These are phyloP conservation scores for Rutstroemia sp. DNA, from an alignment of 2,329 filamentous ascomycete species.

Conservation along the genomic window DNA sequence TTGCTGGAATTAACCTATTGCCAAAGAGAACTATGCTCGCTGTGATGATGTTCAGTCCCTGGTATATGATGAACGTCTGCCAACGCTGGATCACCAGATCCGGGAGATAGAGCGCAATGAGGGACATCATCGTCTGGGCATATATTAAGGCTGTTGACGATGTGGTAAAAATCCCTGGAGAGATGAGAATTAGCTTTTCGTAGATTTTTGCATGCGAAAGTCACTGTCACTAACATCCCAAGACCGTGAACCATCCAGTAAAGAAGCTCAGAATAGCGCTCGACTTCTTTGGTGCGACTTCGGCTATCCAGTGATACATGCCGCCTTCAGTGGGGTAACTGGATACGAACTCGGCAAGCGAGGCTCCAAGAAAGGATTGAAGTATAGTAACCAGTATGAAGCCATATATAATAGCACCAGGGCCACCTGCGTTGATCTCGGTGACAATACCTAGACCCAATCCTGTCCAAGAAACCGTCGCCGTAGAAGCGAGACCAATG, in stretches of 20 bases:
- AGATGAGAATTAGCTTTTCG: too few relatives aligned
- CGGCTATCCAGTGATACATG: constrained; percentile 43
- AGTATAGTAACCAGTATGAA: constrained; percentile 12
- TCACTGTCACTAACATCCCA: constrained; percentile 31
- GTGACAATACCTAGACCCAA: too few relatives aligned
- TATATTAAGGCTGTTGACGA: constrained; percentile 35
- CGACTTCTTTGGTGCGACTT: constrained; percentile 36
- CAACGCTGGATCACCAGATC: constrained; percentile 36
- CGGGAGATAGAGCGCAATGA: constrained; percentile 40
- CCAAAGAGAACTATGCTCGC: constrained; percentile 38
- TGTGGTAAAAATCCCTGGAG: constrained; percentile 34
- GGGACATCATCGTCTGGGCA: constrained; percentile 30
- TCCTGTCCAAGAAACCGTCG: too few relatives aligned
- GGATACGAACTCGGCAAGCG: constrained; percentile 33
- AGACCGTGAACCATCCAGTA: constrained; percentile 41
- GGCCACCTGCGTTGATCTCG: too few relatives aligned
- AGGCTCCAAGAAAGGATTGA: constrained; percentile 36
- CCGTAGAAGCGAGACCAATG: too few relatives aligned
- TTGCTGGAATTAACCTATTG: constrained; percentile 42
- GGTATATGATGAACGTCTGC: constrained; percentile 41
- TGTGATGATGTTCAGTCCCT: constrained; percentile 36
- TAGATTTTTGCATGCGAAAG: too few relatives aligned
- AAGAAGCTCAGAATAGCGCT: constrained; percentile 38
- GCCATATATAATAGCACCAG: background rate
- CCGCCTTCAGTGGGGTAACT: constrained; percentile 7